A percentile compares a stretch with the other conserved stretches of the same genome.
These are phyloP conservation scores for Thinopyrum obtusiflorum DNA, from an alignment of 202 grass and related monocot species.

Conservation along the genomic window DNA sequence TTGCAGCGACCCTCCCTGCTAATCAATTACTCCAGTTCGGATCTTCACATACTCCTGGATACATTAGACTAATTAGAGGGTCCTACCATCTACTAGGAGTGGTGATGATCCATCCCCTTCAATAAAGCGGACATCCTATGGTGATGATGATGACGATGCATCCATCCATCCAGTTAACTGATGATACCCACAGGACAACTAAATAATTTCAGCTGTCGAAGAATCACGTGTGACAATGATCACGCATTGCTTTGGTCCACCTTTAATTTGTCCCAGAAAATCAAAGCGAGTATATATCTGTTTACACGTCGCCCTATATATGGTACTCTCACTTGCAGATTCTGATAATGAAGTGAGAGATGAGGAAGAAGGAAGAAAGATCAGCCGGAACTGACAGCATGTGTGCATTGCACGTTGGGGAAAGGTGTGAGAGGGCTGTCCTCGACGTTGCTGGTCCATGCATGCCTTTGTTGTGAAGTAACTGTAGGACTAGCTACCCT, in stretches of 20 bases:
- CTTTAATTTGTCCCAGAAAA: slow-evolving; percentile 12
- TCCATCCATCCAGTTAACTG: neutral
- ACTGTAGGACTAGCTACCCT: slow-evolving; percentile 16
- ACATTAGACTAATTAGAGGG: neutral
- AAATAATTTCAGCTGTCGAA: neutral
- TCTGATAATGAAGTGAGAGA: neutral
- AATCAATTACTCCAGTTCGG: neutral
- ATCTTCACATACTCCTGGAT: neutral
- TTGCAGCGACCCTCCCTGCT: neutral
- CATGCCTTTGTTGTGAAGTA: slow-evolving; percentile 45
- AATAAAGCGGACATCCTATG: slow-evolving; percentile 1
- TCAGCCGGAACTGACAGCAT: slow-evolving; percentile 14
- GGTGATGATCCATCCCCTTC: neutral
- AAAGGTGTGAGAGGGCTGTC: slow-evolving; percentile 27
- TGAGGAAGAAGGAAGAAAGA: slow-evolving; percentile 2
- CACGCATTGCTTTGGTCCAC: neutral
- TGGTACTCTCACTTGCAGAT: neutral
- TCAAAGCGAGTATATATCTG: neutral
- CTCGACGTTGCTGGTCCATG: slow-evolving; percentile 26
- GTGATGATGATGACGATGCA: slow-evolving; percentile 15
- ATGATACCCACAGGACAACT: slow-evolving; percentile 3
- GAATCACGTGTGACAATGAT: slow-evolving; percentile 27
- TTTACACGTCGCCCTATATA: too few species aligned
- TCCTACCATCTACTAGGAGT: neutral
- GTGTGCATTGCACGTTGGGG: slow-evolving; percentile 17